Percentiles rank a stretch among this genome's conserved stretches.
These are phyloP conservation scores for Rhizoclosmatium globosum DNA, from an alignment of 192 early-diverging fungal species.

Conservation along the genomic window DNA sequence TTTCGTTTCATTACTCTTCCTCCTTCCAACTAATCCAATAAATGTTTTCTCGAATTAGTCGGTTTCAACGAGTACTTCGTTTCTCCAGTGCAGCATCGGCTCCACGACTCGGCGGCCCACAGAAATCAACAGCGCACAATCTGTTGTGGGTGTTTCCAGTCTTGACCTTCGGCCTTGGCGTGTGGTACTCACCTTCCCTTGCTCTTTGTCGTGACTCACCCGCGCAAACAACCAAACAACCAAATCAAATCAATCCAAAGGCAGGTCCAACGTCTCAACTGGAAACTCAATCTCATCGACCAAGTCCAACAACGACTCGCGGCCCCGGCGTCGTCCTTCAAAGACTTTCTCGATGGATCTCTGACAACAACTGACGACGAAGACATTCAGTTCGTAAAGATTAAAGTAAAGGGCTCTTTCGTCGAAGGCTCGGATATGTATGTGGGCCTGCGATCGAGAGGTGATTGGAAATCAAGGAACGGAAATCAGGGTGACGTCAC, in stretches of 20 bases:
- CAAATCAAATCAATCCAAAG: conserved; percentile 48
- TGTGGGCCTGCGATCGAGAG: conserved; percentile 73
- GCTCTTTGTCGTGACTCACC: not conserved
- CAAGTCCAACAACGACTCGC: conserved; percentile 67
- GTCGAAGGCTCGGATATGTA: conserved; percentile 81
- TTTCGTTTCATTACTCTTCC: too few species aligned
- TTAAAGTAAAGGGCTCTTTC: conserved; percentile 73
- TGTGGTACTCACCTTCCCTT: not conserved
- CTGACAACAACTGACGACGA: conserved; percentile 28
- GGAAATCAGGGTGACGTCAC: not conserved
- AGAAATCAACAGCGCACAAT: not conserved
- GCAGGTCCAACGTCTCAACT: conserved; percentile 88
- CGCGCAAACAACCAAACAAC: not conserved
- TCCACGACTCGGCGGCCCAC: conserved; percentile 1
- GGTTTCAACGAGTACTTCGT: too few species aligned
- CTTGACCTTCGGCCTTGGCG: conserved; percentile 38
- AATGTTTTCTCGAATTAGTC: too few species aligned
- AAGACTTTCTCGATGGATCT: conserved; percentile 5
- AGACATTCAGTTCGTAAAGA: conserved; percentile 72
- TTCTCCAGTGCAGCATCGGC: not conserved
- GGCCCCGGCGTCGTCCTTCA: conserved; percentile 69
- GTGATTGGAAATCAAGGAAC: not conserved
- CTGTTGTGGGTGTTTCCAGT: conserved; percentile 38
- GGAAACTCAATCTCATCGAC: conserved; percentile 88
- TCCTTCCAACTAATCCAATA: too few species aligned